Percentiles rank a stretch among this genome's conserved stretches.
Conservation (phyloP, 129 eudicot genomes). For the Oenanthe sinensis region DNA sequence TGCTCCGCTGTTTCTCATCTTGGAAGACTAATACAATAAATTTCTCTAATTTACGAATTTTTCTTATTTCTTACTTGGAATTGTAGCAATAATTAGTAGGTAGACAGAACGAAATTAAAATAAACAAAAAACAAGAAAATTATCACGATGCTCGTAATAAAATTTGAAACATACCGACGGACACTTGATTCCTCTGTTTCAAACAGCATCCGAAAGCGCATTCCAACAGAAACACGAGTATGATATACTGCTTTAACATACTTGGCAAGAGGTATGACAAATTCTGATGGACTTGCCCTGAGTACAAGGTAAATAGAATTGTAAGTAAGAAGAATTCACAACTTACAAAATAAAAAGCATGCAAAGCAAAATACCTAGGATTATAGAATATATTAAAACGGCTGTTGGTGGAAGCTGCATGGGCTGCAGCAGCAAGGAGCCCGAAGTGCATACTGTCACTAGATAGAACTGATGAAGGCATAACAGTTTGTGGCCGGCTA, state of each 20-base stretch:
- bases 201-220: constrained; percentile 89
- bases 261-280: constrained; percentile 79
- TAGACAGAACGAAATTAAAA: neutral
- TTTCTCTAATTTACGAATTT: neutral
- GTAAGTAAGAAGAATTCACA: constrained; percentile 1
- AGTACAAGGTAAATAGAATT: constrained; percentile 1
- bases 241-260: constrained; percentile 80
- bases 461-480: constrained; percentile 94
- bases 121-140: neutral
- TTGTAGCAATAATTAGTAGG: neutral
- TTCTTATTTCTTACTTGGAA: neutral
- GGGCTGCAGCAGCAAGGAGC: constrained; percentile 98
- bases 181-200: constrained; percentile 96
- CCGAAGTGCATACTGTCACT: constrained; percentile 97
- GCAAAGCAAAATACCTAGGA: constrained; percentile 56
- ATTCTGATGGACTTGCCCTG: constrained; percentile 90
- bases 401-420: constrained; percentile 89
- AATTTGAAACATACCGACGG: constrained; percentile 50
- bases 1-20: neutral
- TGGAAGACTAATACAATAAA: neutral
- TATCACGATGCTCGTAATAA: neutral
- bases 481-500: constrained; percentile 79
- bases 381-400: constrained; percentile 86
- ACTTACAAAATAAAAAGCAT: neutral
- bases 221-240: constrained; percentile 88